Conservation (phyloP, 495 filamentous ascomycete species). For the Neurospora sp. region DNA sequence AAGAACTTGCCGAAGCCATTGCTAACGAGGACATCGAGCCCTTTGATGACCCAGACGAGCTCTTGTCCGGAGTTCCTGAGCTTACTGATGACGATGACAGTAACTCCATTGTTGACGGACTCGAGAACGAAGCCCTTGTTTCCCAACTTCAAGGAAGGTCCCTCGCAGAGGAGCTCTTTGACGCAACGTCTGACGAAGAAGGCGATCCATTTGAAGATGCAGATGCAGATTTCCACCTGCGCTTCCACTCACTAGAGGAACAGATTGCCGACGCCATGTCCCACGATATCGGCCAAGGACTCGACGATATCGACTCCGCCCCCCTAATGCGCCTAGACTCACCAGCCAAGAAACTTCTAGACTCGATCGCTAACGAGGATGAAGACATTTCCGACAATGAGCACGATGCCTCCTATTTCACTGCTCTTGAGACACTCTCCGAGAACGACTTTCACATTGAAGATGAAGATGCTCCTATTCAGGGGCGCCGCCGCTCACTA, state of each 20-base stretch:
- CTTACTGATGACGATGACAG: background rate
- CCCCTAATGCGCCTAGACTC: background rate
- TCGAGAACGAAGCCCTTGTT: background rate
- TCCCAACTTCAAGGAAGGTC: background rate
- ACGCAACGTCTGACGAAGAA: background rate
- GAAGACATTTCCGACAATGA: background rate
- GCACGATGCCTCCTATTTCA: background rate
- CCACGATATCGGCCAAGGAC: background rate
- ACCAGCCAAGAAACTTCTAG: background rate
- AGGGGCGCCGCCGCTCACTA: background rate
- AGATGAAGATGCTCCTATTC: background rate
- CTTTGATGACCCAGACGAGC: background rate
- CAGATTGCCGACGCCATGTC: background rate
- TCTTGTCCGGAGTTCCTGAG: background rate
- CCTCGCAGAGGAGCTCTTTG: background rate
- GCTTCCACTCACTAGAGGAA: background rate
- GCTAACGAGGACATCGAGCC: background rate
- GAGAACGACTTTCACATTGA: background rate
- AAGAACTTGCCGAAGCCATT: background rate
- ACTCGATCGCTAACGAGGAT: background rate
- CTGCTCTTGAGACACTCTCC: background rate
- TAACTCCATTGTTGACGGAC: background rate
- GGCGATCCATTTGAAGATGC: background rate
- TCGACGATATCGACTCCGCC: background rate
- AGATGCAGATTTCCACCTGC: background rate